Evolutionary conservation across 176 grass and related monocot species (phyloP).

Genomic region (Rhynchospora tenuis): DNA sequence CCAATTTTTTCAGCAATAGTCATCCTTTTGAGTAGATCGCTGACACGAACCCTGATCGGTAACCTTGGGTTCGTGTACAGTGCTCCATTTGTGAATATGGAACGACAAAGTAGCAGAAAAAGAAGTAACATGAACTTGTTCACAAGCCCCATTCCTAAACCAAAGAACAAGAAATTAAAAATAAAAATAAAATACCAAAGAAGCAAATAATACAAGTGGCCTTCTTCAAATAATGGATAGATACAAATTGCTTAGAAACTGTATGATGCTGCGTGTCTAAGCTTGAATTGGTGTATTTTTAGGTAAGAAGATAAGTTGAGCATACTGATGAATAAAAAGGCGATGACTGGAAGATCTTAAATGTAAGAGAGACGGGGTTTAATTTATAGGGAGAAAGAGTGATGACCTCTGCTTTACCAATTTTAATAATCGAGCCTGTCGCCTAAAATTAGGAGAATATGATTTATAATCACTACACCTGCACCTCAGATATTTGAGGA

Average conservation of each 20-base stretch:
- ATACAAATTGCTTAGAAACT: background rate
- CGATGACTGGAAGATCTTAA: background rate
- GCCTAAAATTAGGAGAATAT: constrained; percentile 1
- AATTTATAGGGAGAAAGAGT: background rate
- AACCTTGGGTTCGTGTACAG: constrained; percentile 58
- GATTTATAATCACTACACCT: background rate
- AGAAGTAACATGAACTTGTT: background rate
- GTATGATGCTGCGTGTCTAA: background rate
- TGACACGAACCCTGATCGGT: constrained; percentile 45
- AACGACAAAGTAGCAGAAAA: background rate
- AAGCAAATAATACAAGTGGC: background rate
- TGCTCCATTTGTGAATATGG: background rate
- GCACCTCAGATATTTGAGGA: constrained; percentile 22
- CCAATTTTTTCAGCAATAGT: constrained; percentile 87
- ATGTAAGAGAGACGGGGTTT: constrained; percentile 1
- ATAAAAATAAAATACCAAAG: background rate
- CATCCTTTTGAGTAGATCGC: constrained; percentile 57
- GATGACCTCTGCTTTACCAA: constrained; percentile 2
- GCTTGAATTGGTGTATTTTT: constrained; percentile 1
- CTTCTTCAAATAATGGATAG: background rate
- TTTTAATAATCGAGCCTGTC: background rate
- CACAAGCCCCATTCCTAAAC: constrained; percentile 1
- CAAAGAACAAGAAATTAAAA: background rate
- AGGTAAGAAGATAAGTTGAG: background rate
- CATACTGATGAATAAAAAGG: background rate